Evolutionary conservation across 306 rosid species (phyloP).

Genomic region (Vigna radiata): DNA sequence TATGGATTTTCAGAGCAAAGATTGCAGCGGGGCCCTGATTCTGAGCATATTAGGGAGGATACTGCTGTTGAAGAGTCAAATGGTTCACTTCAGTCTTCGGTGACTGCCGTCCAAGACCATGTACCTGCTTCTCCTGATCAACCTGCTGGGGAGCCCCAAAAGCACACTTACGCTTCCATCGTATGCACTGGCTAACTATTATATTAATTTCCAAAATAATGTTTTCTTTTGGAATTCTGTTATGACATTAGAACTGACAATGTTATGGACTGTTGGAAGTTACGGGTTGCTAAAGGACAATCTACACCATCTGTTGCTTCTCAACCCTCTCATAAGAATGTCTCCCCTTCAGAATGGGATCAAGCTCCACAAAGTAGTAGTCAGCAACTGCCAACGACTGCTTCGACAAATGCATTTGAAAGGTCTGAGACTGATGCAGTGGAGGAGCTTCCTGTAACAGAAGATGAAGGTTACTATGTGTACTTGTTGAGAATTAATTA

Average conservation of each 20-base stretch:
- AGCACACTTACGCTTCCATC: slow-evolving; percentile 95
- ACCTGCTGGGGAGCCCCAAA: slow-evolving; percentile 85
- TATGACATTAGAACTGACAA: slow-evolving; percentile 47
- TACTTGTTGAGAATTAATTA: slow-evolving; percentile 38
- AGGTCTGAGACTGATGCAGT: slow-evolving; percentile 49
- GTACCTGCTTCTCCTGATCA: slow-evolving; percentile 72
- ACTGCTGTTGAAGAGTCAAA: slow-evolving; percentile 63
- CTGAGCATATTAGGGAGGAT: slow-evolving; percentile 66
- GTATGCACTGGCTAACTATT: slow-evolving; percentile 57
- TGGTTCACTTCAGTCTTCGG: slow-evolving; percentile 65
- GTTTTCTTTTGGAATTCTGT: slow-evolving; percentile 32
- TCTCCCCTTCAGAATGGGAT: slow-evolving; percentile 57
- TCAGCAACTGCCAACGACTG: slow-evolving; percentile 50
- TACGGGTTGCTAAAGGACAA: slow-evolving; percentile 85
- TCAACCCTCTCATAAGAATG: slow-evolving; percentile 49
- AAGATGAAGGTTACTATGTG: slow-evolving; percentile 53
- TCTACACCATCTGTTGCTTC: slow-evolving; percentile 48
- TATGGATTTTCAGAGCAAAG: slow-evolving; percentile 75
- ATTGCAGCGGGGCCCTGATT: slow-evolving; percentile 66
- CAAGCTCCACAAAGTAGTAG: slow-evolving; percentile 42
- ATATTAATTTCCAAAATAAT: slow-evolving; percentile 17
- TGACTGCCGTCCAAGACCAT: slow-evolving; percentile 64
- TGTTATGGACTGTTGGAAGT: slow-evolving; percentile 56
- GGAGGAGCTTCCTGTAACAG: slow-evolving; percentile 54
- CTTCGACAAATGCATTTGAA: slow-evolving; percentile 44